phyloP scores from a whole-genome alignment of 2,329 filamentous ascomycete genomes.

The Zopfia rhizophila region DNA sequence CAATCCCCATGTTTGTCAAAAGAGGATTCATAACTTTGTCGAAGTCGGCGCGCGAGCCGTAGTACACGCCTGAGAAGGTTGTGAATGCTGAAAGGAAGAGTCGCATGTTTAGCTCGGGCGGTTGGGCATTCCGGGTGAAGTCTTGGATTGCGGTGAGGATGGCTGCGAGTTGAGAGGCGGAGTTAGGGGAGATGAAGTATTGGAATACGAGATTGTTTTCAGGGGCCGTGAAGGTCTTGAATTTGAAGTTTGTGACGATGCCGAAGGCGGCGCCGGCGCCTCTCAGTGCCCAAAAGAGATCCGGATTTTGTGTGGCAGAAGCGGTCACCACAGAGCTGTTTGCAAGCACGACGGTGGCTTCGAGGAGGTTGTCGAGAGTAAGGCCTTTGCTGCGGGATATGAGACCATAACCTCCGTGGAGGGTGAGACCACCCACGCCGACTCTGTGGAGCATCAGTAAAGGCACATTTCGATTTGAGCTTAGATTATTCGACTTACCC shows the following conservation, averaged over 20 bases:
- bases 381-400: conserved; percentile 37
- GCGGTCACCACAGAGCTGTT: conserved; percentile 48
- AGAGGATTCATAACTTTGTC: conserved; percentile 37
- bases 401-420: conserved; percentile 42
- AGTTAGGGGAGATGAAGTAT: conserved; percentile 28
- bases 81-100: conserved; percentile 30
- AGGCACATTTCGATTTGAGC: conserved; percentile 4
- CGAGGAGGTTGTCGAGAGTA: conserved; percentile 37
- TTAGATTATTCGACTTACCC: conserved; percentile 48
- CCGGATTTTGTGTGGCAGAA: conserved; percentile 43
- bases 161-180: conserved; percentile 25
- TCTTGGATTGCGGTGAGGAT: conserved; percentile 34
- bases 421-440: conserved; percentile 38
- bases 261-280: conserved; percentile 54
- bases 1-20: conserved; percentile 30
- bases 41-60: conserved; percentile 33
- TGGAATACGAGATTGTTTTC: conserved; percentile 38
- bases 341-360: conserved; percentile 44
- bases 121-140: conserved; percentile 34
- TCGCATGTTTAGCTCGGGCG: conserved; percentile 39
- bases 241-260: conserved; percentile 48
- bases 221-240: conserved; percentile 40
- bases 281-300: conserved; percentile 54
- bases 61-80: conserved; percentile 38
- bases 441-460: conserved; percentile 31